A percentile compares a stretch with the other conserved stretches of the same genome.
phyloP scores from a whole-genome alignment of 2,329 filamentous ascomycete genomes.

The Neoascochyta sp. region DNA sequence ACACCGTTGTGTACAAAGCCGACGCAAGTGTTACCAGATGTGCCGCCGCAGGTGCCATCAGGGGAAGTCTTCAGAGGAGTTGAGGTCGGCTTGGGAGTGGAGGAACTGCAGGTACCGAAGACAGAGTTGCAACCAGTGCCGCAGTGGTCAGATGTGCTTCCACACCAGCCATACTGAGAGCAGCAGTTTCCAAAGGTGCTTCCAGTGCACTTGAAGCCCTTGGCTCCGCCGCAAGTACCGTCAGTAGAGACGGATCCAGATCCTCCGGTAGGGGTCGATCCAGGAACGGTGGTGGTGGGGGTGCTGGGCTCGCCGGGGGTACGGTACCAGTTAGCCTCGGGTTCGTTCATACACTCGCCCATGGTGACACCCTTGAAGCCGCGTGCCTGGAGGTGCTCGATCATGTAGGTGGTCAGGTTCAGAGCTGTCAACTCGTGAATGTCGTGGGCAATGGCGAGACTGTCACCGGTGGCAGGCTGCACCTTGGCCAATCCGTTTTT shows the following conservation, averaged over 20 bases:
- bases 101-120: conserved; percentile 26
- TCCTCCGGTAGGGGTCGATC: conserved; percentile 18
- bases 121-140: conserved; percentile 16
- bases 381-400: conserved; percentile 36
- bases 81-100: conserved; percentile 8
- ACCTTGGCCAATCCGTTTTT: conserved; percentile 39
- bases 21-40: conserved; percentile 23
- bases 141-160: conserved; percentile 16
- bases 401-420: conserved; percentile 45
- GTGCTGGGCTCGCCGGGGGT: conserved; percentile 35
- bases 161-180: conserved; percentile 43
- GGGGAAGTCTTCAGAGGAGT: conserved; percentile 11
- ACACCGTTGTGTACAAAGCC: conserved; percentile 15
- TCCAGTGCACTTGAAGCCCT: conserved; percentile 20
- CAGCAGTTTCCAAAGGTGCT: conserved; percentile 44
- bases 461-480: conserved; percentile 31
- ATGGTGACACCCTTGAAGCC: conserved; percentile 46
- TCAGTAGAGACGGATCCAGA: conserved; percentile 19
- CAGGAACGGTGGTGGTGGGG: conserved; percentile 13
- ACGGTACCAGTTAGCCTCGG: conserved; percentile 49
- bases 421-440: conserved; percentile 47
- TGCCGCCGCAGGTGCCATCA: conserved; percentile 24
- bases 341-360: conserved; percentile 49
- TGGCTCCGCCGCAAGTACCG: conserved; percentile 21
- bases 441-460: conserved; percentile 54